Base-by-base conservation (phyloP, 441 rosid genomes). In the Populus tomentosa region DNA sequence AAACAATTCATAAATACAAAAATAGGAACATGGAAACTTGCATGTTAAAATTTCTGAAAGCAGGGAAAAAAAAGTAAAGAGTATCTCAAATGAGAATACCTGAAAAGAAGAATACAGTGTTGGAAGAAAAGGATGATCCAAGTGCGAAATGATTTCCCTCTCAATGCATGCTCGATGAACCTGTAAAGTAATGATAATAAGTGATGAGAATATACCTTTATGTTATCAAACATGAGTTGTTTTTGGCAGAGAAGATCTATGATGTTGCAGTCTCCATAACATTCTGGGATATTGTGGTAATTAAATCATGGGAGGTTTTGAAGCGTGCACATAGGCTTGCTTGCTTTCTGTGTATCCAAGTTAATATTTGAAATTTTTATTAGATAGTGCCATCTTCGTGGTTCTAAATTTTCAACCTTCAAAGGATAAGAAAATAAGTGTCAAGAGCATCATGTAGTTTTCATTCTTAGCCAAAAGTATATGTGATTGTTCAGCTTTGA, bases 101-200 rank as follows among this genome's bases (percentile, higher is more conserved):
- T 94, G 90, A 87, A 94, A 96, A 62, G 98, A 96, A 74, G 94
- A 75, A 75, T 94, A 96, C 62, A 28, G 30, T 28, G 30, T 85
- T 62, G 98, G 99, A 82, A 92, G 97, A 81, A 96, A 94, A 70
- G 99, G 98, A 86, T 96, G 98, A 84, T 96, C 99, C 79, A 95
- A 85, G 78, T 83, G 87, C 16, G 97, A 87, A 78, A 92, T 92
- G 67, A 95, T 95, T 82, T 91, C 98, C 83, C 98, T 89, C 87
- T 94, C 99, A 72, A 87, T 80, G 80, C 98, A 90, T 77, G 97
- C 92, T 86, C 98, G 87, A 80, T 96, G 99, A 70, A 91, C 98
- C 97, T 93, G 90, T 69, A 81, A 40, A 74, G 35, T 18, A 69
- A 78, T 20, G 20, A 62, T 24, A 50, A 70, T 38, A 8, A 46